A percentile compares a stretch with the other conserved stretches of the same genome.
phyloP scores from a whole-genome alignment of 257 asterid genomes.

The Solanum piurae region DNA sequence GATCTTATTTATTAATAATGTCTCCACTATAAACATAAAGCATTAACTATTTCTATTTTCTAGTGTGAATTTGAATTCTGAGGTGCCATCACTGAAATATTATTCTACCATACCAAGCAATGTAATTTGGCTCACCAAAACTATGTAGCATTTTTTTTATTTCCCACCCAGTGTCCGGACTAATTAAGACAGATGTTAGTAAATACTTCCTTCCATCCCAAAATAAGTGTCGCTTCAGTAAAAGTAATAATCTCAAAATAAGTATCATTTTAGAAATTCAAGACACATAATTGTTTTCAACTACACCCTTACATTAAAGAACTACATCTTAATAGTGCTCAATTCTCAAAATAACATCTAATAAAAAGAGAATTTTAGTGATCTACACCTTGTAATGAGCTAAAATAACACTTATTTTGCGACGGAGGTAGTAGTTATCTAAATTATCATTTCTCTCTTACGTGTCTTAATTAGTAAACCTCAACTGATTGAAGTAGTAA shows the following conservation, averaged over 20 bases:
- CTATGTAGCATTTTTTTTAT: neutral
- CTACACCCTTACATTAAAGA: neutral
- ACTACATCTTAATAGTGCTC: neutral
- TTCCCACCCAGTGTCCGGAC: neutral
- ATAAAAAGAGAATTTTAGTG: neutral
- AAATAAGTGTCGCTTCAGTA: neutral
- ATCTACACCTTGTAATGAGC: neutral
- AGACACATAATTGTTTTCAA: neutral
- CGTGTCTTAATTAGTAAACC: neutral
- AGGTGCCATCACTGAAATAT: neutral
- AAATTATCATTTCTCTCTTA: neutral
- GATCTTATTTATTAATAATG: neutral
- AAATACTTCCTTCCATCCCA: neutral
- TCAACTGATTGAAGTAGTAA: neutral
- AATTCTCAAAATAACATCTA: neutral
- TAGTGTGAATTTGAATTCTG: neutral
- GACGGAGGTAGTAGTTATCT: neutral
- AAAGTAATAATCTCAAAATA: neutral
- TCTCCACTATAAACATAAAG: neutral
- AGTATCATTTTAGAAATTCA: neutral
- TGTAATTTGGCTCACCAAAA: neutral
- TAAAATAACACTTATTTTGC: neutral
- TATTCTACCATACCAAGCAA: too few relatives aligned
- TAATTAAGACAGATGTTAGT: neutral
- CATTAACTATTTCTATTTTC: neutral